Conservation (phyloP, 2,329 filamentous ascomycete species). For the Xylariaceae sp. region DNA sequence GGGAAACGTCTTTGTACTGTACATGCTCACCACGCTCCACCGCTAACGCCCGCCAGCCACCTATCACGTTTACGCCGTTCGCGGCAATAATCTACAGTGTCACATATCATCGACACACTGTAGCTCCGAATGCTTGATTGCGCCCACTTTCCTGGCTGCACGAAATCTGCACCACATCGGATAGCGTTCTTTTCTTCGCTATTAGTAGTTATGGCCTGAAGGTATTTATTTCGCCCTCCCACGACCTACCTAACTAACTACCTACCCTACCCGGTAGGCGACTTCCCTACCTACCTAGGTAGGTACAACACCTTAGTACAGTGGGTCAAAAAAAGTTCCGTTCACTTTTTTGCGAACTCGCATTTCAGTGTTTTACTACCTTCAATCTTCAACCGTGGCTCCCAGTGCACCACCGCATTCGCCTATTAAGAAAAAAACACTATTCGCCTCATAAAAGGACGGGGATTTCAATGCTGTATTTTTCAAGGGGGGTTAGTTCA, state of each 20-base stretch:
- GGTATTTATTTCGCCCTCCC: neutral
- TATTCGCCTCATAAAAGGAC: too few species aligned
- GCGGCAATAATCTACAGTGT: constrained; percentile 2
- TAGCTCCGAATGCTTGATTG: constrained; percentile 14
- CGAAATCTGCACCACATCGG: constrained; percentile 16
- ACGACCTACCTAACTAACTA: too few species aligned
- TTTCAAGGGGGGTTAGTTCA: too few species aligned
- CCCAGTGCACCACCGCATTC: too few species aligned
- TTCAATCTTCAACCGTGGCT: too few species aligned
- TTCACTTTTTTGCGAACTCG: too few species aligned
- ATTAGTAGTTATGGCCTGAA: neutral
- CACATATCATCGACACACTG: neutral
- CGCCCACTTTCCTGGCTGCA: constrained; percentile 5
- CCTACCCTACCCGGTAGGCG: too few species aligned
- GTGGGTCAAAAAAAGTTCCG: too few species aligned
- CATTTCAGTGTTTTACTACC: too few species aligned
- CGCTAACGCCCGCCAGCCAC: neutral
- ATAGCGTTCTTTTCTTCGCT: constrained; percentile 9
- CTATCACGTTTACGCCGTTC: constrained; percentile 7
- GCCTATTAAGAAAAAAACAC: too few species aligned
- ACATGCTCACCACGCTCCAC: too few species aligned
- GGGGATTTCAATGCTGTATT: too few species aligned
- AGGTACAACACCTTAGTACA: neutral
- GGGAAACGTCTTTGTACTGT: constrained; percentile 2
- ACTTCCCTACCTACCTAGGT: neutral